Conservation (phyloP, 2,329 filamentous ascomycete species). For the Fusarium sarcochroum region DNA sequence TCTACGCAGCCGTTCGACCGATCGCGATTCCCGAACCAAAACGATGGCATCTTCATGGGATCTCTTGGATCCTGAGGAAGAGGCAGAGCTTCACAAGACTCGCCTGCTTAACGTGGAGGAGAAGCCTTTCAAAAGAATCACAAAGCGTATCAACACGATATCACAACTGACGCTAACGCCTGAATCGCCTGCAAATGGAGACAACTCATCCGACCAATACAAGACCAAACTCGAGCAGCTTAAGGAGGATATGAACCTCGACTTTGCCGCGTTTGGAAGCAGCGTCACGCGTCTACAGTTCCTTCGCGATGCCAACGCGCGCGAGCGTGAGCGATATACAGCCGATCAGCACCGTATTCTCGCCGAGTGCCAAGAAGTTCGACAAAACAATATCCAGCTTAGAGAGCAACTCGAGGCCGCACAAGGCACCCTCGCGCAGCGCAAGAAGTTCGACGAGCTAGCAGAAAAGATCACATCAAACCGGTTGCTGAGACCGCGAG, state of each 20-base stretch:
- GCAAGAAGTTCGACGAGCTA: slow-evolving; percentile 89
- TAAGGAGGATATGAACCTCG: slow-evolving; percentile 85
- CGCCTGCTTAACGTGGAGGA: slow-evolving; percentile 93
- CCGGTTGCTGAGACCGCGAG: slow-evolving; percentile 82
- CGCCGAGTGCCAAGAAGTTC: slow-evolving; percentile 81
- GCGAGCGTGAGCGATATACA: slow-evolving; percentile 87
- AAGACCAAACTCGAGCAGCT: slow-evolving; percentile 74
- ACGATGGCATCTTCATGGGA: slow-evolving; percentile 66
- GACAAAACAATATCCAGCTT: slow-evolving; percentile 79
- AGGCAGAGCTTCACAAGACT: slow-evolving; percentile 87
- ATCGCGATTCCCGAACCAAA: slow-evolving; percentile 12
- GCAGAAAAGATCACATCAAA: slow-evolving; percentile 90
- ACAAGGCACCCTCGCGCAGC: slow-evolving; percentile 79
- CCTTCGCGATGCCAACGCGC: slow-evolving; percentile 83
- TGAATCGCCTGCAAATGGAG: slow-evolving; percentile 57
- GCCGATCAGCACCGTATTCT: slow-evolving; percentile 84
- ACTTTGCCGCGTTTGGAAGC: slow-evolving; percentile 90
- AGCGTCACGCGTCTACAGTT: slow-evolving; percentile 91
- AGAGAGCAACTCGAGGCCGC: slow-evolving; percentile 83
- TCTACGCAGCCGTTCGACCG: not conserved
- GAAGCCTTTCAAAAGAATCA: slow-evolving; percentile 90
- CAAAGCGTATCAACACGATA: slow-evolving; percentile 81
- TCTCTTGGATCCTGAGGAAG: slow-evolving; percentile 80
- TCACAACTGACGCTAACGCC: slow-evolving; percentile 66
- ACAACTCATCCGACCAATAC: slow-evolving; percentile 60